Conservation (phyloP, 352 stramenopile species). For the Globisporangium orthogonon region DNA sequence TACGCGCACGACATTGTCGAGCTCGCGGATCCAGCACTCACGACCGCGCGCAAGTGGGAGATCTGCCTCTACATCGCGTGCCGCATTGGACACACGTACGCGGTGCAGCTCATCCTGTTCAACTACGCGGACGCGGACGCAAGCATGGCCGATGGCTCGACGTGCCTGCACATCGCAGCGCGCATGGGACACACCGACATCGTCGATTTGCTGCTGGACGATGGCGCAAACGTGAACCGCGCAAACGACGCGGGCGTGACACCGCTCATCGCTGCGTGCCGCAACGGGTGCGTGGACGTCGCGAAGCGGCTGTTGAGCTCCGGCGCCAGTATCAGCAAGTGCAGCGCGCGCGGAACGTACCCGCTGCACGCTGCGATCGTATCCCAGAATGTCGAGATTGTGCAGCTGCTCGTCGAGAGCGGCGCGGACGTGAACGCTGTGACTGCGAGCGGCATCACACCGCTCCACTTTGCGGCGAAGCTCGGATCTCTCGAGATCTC, state of each 20-base stretch:
- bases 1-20: constrained; percentile 62
- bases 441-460: constrained; percentile 65
- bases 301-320: constrained; percentile 47
- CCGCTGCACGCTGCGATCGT: constrained; percentile 63
- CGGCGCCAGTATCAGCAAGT: constrained; percentile 32
- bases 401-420: constrained; percentile 52
- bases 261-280: constrained; percentile 61
- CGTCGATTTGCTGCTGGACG: constrained; percentile 51
- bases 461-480: constrained; percentile 71
- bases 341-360: constrained; percentile 51
- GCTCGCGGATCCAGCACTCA: constrained; percentile 37
- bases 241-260: constrained; percentile 59
- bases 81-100: constrained; percentile 67
- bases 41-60: constrained; percentile 52
- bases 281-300: constrained; percentile 51
- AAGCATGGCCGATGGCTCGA: constrained; percentile 49
- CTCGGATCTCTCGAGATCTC: constrained; percentile 51
- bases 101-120: constrained; percentile 67
- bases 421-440: constrained; percentile 66
- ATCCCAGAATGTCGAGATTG: constrained; percentile 56
- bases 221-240: constrained; percentile 57
- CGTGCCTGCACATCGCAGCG: constrained; percentile 66
- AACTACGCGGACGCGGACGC: constrained; percentile 65
- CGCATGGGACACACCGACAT: constrained; percentile 65
- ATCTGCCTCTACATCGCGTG: constrained; percentile 69